These are phyloP conservation scores for Lolium perenne DNA, from an alignment of 176 grass and related monocot genomes.

Conservation along the genomic window DNA sequence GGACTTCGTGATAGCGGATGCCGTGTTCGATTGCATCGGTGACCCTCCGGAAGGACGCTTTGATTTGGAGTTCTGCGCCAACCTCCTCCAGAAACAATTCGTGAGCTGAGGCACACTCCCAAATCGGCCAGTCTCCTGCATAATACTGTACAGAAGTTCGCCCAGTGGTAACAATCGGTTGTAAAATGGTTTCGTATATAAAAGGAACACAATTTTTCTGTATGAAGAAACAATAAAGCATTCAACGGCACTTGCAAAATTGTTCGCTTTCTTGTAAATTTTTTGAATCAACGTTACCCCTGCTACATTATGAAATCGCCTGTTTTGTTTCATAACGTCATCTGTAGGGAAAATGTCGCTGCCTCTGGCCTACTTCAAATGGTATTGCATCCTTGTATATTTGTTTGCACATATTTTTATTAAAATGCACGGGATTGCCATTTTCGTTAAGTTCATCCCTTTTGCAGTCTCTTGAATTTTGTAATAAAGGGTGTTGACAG, in stretches of 20 bases:
- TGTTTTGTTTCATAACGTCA: background rate
- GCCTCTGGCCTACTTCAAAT: background rate
- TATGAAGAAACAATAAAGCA: background rate
- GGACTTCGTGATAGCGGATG: constrained; percentile 73
- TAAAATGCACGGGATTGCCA: background rate
- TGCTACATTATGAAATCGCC: background rate
- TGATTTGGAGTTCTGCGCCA: constrained; percentile 70
- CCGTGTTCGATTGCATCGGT: constrained; percentile 90
- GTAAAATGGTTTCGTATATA: constrained; percentile 11
- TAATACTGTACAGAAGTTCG: constrained; percentile 6
- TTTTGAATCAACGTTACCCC: background rate
- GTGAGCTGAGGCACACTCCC: constrained; percentile 54
- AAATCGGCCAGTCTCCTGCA: background rate
- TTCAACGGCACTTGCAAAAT: background rate
- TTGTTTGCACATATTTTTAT: background rate
- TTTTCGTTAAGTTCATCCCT: background rate
- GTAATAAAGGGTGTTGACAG: background rate
- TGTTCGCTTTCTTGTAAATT: background rate
- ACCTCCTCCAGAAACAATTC: constrained; percentile 79
- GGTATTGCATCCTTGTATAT: background rate
- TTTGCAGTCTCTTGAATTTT: background rate
- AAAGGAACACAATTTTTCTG: background rate
- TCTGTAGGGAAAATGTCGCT: background rate
- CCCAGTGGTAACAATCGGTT: background rate
- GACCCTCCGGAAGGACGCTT: constrained; percentile 89